Evolutionary conservation across 2,329 filamentous ascomycete genomes (phyloP).

Genomic region (Penicillium sp.): DNA sequence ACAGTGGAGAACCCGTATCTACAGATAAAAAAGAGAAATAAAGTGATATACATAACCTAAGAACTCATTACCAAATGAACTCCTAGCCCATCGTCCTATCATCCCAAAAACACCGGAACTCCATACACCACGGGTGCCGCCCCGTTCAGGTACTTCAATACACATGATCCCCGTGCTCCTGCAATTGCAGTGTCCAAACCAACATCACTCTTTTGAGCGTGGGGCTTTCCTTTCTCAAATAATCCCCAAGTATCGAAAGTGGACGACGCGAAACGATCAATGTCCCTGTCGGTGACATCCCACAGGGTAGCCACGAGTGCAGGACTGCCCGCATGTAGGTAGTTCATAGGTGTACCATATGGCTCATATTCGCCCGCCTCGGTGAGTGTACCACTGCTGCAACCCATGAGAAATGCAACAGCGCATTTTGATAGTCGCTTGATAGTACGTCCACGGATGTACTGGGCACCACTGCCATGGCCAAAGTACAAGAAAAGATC

Average conservation of each 20-base stretch:
- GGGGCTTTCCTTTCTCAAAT: conserved; percentile 47
- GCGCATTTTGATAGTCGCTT: conserved; percentile 76
- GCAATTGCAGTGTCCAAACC: conserved; percentile 80
- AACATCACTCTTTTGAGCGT: conserved; percentile 32
- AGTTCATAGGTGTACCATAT: conserved; percentile 87
- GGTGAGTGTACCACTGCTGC: conserved; percentile 77
- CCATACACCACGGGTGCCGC: conserved; percentile 94
- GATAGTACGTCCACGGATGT: conserved; percentile 82
- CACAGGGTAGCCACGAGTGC: conserved; percentile 90
- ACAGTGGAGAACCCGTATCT: conserved; percentile 13
- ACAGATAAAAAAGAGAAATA: not conserved
- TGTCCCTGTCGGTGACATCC: conserved; percentile 98
- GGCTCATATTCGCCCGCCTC: conserved; percentile 87
- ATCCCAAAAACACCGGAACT: conserved; percentile 78
- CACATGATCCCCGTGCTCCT: conserved; percentile 73
- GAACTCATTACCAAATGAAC: not conserved
- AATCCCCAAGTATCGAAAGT: conserved; percentile 87
- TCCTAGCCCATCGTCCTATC: conserved; percentile 4
- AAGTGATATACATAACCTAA: not conserved
- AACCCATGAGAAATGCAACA: conserved; percentile 88
- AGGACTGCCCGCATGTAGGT: conserved; percentile 82
- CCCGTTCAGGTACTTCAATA: conserved; percentile 87
- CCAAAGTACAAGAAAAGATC: conserved; percentile 91
- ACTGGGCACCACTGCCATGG: conserved; percentile 92
- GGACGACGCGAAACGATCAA: conserved; percentile 82